Evolutionary conservation across 129 eudicot species (phyloP).

Genomic region (Flaveria robusta): DNA sequence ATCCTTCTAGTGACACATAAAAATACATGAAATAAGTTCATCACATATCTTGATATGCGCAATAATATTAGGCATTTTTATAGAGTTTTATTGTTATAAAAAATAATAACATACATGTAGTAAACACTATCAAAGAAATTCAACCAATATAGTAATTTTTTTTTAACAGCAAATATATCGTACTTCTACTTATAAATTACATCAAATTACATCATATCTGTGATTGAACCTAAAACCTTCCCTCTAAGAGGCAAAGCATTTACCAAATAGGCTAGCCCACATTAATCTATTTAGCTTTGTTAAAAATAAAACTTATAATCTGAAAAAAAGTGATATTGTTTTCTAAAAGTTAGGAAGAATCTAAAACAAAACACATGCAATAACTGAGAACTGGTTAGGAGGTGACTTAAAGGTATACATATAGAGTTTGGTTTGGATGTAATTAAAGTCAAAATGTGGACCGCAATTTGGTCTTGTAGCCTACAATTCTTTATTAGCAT

Average conservation of each 20-base stretch:
- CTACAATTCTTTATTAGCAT: conserved; percentile 32
- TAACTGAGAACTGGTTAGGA: conserved; percentile 23
- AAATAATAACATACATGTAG: neutral
- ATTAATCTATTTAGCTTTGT: neutral
- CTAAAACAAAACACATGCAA: conserved; percentile 6
- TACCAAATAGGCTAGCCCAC: too few species aligned
- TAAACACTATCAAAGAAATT: neutral
- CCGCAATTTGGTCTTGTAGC: conserved; percentile 33
- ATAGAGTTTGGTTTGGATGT: conserved; percentile 29
- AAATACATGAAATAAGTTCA: too few species aligned
- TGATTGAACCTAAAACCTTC: too few species aligned
- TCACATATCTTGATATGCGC: too few species aligned
- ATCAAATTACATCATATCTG: too few species aligned
- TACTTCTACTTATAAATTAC: too few species aligned
- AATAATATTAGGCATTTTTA: too few species aligned
- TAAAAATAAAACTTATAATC: neutral
- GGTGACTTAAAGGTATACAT: conserved; percentile 17
- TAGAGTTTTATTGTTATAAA: too few species aligned
- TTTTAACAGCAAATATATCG: too few species aligned
- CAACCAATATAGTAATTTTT: neutral
- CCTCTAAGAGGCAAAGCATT: too few species aligned
- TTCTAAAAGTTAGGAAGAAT: conserved; percentile 18
- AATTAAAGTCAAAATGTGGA: conserved; percentile 41
- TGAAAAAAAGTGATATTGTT: neutral
- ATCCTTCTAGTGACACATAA: too few species aligned